Percentiles rank a stretch among this genome's conserved stretches.
Evolutionary conservation across 768 basidiomycete genomes (phyloP).

Genomic region (Naematelia aurantialba): DNA sequence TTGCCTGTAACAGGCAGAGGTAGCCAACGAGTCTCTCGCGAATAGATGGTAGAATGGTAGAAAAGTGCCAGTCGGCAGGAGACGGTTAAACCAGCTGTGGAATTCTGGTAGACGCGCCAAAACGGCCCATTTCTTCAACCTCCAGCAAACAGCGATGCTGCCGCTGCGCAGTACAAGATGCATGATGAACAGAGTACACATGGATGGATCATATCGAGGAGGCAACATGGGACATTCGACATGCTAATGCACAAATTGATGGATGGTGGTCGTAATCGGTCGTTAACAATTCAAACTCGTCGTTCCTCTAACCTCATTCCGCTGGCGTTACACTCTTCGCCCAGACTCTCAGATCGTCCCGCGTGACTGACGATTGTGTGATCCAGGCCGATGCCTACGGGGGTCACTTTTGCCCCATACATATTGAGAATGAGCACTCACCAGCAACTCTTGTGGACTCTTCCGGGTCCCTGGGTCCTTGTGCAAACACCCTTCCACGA

Average conservation of each 20-base stretch:
- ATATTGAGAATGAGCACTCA: constrained; percentile 31
- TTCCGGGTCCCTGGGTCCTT: constrained; percentile 81
- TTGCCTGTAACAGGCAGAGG: too few relatives aligned
- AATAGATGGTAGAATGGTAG: too few relatives aligned
- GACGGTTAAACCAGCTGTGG: too few relatives aligned
- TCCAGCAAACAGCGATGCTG: too few relatives aligned
- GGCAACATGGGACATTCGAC: neutral
- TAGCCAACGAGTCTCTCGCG: too few relatives aligned
- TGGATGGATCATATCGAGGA: neutral
- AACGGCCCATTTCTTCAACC: too few relatives aligned
- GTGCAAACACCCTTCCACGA: constrained; percentile 82
- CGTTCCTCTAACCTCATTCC: neutral
- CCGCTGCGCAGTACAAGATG: neutral
- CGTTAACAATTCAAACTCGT: neutral
- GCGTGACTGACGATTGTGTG: constrained; percentile 24
- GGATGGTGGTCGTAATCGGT: neutral
- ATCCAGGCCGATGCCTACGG: constrained; percentile 39
- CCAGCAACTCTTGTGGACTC: constrained; percentile 77
- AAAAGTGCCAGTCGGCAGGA: too few relatives aligned
- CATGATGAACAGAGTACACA: neutral
- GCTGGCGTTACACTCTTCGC: constrained; percentile 4
- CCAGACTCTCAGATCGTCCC: constrained; percentile 34
- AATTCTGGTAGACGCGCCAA: too few relatives aligned
- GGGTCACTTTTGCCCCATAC: constrained; percentile 2
- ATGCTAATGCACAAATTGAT: neutral